phyloP scores from a whole-genome alignment of 2,329 filamentous ascomycete species.

The Alternaria arbusti region DNA sequence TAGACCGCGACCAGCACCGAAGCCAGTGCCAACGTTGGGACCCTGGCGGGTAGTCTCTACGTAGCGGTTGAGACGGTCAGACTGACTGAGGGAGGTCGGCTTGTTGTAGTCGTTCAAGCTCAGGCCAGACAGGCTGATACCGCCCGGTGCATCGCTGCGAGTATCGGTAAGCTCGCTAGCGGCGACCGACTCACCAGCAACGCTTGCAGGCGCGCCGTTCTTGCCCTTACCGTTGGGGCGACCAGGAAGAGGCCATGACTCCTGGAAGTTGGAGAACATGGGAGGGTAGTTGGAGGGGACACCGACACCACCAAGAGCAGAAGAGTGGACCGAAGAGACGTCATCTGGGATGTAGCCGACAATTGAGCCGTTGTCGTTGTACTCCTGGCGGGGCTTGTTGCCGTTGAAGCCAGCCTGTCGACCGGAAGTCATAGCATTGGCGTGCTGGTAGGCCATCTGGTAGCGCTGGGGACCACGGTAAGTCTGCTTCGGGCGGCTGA shows the following conservation, averaged over 20 bases:
- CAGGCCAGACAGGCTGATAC: conserved; percentile 86
- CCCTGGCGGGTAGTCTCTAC: conserved; percentile 82
- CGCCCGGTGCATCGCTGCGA: conserved; percentile 78
- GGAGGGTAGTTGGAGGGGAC: conserved; percentile 84
- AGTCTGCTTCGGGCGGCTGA: conserved; percentile 89
- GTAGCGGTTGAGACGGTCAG: conserved; percentile 91
- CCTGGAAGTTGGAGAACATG: conserved; percentile 94
- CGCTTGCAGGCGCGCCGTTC: conserved; percentile 69
- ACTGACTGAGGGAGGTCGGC: conserved; percentile 77
- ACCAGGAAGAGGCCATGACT: conserved; percentile 86
- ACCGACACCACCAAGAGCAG: conserved; percentile 84
- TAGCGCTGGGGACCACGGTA: conserved; percentile 89
- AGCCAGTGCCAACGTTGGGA: conserved; percentile 48
- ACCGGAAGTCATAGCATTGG: conserved; percentile 63
- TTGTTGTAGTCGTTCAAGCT: conserved; percentile 75
- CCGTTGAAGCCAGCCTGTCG: conserved; percentile 51
- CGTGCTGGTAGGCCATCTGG: conserved; percentile 77
- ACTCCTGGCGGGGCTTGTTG: conserved; percentile 60
- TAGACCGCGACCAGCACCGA: conserved; percentile 52
- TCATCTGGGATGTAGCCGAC: conserved; percentile 97
- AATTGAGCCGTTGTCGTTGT: conserved; percentile 82
- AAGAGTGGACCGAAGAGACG: conserved; percentile 93
- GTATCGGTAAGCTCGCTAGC: conserved; percentile 89
- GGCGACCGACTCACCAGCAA: conserved; percentile 90
- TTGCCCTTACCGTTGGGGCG: conserved; percentile 73